Evolutionary conservation across 805 yeast genomes (phyloP).

Genomic region (Lachancea lanzarotensis): DNA sequence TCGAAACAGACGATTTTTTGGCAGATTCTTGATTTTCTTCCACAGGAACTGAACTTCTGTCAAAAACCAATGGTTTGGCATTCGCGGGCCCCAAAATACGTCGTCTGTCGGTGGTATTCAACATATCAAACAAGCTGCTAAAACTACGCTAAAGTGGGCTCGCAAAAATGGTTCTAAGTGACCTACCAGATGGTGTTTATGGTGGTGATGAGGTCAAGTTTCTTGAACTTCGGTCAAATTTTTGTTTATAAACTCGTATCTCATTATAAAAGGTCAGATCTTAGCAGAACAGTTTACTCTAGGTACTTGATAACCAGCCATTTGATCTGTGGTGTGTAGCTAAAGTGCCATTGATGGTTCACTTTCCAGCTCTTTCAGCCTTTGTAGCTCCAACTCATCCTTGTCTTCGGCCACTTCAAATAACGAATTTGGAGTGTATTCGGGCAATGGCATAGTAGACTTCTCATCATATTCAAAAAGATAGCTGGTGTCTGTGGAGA

Average conservation of each 20-base stretch:
- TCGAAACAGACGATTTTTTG: conserved; percentile 5
- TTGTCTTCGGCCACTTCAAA: conserved; percentile 29
- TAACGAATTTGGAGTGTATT: conserved; percentile 17
- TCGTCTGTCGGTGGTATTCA: conserved; percentile 58
- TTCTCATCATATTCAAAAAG: conserved; percentile 3
- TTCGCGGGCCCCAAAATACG: conserved; percentile 77
- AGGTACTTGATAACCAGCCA: too few relatives aligned
- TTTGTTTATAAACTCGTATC: conserved; percentile 5
- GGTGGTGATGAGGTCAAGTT: not conserved
- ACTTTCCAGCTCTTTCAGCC: conserved; percentile 36
- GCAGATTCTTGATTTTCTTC: conserved; percentile 11
- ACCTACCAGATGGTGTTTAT: too few relatives aligned
- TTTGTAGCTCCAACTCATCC: conserved; percentile 35
- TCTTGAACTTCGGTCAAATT: not conserved
- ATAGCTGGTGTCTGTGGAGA: not conserved
- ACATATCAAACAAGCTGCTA: conserved; percentile 2
- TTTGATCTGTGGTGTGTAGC: too few relatives aligned
- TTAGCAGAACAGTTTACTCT: not conserved
- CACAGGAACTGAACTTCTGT: conserved; percentile 8
- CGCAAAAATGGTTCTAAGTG: too few relatives aligned
- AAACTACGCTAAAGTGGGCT: too few relatives aligned
- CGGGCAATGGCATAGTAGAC: conserved; percentile 13
- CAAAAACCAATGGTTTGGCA: conserved; percentile 47
- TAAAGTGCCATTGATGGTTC: conserved; percentile 32
- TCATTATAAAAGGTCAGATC: not conserved